Evolutionary conservation across 2,329 filamentous ascomycete genomes (phyloP).

Genomic region (Arthrobotrys entomopaga): DNA sequence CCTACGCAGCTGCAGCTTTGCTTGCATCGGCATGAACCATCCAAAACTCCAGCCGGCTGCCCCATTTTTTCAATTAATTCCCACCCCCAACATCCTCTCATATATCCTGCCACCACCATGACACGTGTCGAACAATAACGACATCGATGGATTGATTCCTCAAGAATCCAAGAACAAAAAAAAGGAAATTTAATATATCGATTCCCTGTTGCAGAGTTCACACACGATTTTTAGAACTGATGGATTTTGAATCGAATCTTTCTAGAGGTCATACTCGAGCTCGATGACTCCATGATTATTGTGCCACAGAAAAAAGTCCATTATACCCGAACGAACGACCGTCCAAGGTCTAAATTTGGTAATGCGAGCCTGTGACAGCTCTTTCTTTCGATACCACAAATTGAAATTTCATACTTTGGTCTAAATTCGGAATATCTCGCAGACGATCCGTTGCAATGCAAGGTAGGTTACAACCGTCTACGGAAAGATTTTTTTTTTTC

Average conservation of each 20-base stretch:
- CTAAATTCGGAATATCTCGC: conserved; percentile 52
- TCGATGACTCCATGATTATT: background rate
- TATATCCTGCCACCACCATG: conserved; percentile 20
- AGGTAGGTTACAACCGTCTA: conserved; percentile 33
- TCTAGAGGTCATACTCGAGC: background rate
- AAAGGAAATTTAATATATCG: background rate
- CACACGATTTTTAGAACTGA: too few species aligned
- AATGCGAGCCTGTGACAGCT: conserved; percentile 37
- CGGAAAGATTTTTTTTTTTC: background rate
- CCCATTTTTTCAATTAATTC: conserved; percentile 4
- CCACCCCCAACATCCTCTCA: conserved; percentile 16
- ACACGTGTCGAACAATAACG: conserved; percentile 45
- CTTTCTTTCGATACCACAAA: background rate
- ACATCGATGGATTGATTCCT: conserved; percentile 11
- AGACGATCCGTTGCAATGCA: conserved; percentile 50
- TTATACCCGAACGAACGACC: conserved; percentile 5
- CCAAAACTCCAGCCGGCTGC: conserved; percentile 12
- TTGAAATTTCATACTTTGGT: conserved; percentile 17
- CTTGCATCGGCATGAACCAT: conserved; percentile 37
- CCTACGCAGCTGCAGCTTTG: too few species aligned
- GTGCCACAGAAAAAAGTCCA: conserved; percentile 9
- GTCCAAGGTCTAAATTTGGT: conserved; percentile 39
- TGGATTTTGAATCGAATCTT: background rate
- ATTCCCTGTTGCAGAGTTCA: background rate
- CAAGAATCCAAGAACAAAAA: background rate